A percentile compares a stretch with the other conserved stretches of the same genome.
These are phyloP conservation scores for Adansonia madagascariensis DNA, from an alignment of 441 rosid genomes.

Conservation along the genomic window DNA sequence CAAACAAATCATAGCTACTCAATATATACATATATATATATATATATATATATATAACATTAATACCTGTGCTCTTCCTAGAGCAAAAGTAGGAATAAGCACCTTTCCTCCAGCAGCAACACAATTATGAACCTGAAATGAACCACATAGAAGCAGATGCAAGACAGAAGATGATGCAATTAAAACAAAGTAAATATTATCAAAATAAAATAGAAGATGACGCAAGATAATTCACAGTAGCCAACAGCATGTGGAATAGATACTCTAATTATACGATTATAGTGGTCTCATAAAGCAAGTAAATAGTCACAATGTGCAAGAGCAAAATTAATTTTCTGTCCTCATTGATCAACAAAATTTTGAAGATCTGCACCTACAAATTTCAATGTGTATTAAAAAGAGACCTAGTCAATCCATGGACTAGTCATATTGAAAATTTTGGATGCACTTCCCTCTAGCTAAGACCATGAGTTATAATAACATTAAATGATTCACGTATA, in stretches of 20 bases:
- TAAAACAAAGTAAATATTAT: slow-evolving; percentile 5
- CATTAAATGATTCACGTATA: neutral
- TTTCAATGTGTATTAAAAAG: neutral
- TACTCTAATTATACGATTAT: neutral
- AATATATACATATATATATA: too few relatives aligned
- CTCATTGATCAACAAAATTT: neutral
- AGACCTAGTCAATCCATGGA: neutral
- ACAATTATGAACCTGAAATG: slow-evolving; percentile 80
- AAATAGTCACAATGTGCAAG: neutral
- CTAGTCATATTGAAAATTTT: neutral
- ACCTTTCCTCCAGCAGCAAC: slow-evolving; percentile 96
- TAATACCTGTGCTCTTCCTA: slow-evolving; percentile 96
- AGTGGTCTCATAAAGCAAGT: neutral
- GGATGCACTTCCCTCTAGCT: neutral
- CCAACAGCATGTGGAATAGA: slow-evolving; percentile 8
- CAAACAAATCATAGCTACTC: slow-evolving; percentile 4
- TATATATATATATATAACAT: neutral
- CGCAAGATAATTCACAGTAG: neutral
- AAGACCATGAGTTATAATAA: neutral
- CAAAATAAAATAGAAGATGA: slow-evolving; percentile 8
- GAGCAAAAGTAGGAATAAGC: slow-evolving; percentile 93
- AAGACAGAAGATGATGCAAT: neutral
- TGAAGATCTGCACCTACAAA: neutral
- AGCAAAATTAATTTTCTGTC: slow-evolving; percentile 3
- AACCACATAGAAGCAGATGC: neutral